Evolutionary conservation across 2,329 filamentous ascomycete genomes (phyloP).

Genomic region (Helicocarpus griseus): DNA sequence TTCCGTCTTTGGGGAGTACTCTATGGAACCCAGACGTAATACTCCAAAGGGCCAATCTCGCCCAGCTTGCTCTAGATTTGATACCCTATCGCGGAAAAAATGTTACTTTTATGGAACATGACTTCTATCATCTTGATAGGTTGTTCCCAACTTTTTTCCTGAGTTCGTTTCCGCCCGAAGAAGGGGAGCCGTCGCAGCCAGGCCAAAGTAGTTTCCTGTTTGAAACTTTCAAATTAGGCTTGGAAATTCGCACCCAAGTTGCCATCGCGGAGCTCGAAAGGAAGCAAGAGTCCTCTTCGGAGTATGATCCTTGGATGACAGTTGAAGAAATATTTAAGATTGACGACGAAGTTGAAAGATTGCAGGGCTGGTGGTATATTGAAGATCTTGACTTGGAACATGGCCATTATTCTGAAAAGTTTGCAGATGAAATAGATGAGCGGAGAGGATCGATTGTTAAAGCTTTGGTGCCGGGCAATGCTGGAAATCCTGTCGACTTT

Average conservation of each 20-base stretch:
- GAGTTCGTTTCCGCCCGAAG: neutral
- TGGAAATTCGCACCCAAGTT: conserved; percentile 13
- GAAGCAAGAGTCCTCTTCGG: neutral
- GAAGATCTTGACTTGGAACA: conserved; percentile 6
- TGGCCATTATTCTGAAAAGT: neutral
- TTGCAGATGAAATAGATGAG: conserved; percentile 1
- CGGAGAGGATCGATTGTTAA: conserved; percentile 4
- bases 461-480: neutral
- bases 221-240: conserved; percentile 9
- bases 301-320: neutral
- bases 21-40: conserved; percentile 6
- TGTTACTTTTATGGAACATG: neutral
- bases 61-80: conserved; percentile 10
- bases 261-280: conserved; percentile 6
- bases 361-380: conserved; percentile 12
- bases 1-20: conserved; percentile 5
- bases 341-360: neutral
- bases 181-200: neutral
- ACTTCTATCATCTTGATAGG: neutral
- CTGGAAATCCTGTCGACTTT: conserved; percentile 26
- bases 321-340: conserved; percentile 7
- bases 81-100: conserved; percentile 1
- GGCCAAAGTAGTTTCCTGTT: neutral
- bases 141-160: conserved; percentile 3
- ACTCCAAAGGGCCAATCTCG: conserved; percentile 13